A percentile compares a stretch with the other conserved stretches of the same genome.
phyloP scores from a whole-genome alignment of 2,329 filamentous ascomycete genomes.

The Colletotrichum abscissum region DNA sequence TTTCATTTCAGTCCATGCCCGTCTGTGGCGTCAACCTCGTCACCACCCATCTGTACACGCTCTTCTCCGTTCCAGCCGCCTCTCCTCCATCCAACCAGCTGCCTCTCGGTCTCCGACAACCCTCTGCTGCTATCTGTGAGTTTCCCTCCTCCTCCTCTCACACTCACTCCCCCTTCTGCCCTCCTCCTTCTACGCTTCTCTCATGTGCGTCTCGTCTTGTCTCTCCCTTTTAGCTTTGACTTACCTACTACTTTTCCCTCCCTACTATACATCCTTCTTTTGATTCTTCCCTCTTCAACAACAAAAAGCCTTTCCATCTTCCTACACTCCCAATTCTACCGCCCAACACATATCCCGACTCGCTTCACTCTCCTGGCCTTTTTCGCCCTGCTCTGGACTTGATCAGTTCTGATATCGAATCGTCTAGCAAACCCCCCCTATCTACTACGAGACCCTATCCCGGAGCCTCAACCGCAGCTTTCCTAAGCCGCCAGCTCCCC shows the following conservation, averaged over 20 bases:
- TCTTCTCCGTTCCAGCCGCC: constrained; percentile 26
- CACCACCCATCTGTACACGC: constrained; percentile 26
- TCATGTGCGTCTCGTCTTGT: background rate
- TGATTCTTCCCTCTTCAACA: constrained; percentile 2
- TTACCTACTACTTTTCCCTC: constrained; percentile 13
- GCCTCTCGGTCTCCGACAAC: background rate
- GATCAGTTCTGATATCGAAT: background rate
- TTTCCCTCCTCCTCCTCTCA: constrained; percentile 8
- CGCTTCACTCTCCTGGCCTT: background rate
- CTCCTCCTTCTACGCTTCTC: background rate
- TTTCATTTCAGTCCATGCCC: constrained; percentile 33
- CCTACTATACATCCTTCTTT: constrained; percentile 7
- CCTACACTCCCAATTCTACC: constrained; percentile 14
- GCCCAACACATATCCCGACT: background rate
- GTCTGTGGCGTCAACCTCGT: constrained; percentile 34
- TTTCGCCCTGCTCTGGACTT: background rate
- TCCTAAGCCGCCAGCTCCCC: background rate
- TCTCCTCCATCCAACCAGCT: constrained; percentile 13
- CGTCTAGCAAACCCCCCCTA: background rate
- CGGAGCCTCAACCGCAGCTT: background rate
- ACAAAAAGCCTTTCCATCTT: constrained; percentile 1
- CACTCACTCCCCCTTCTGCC: background rate
- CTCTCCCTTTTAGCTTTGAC: constrained; percentile 25
- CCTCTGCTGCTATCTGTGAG: background rate
- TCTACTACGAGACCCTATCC: background rate